phyloP scores from a whole-genome alignment of 129 eudicot species.

The Arctium lappa region DNA sequence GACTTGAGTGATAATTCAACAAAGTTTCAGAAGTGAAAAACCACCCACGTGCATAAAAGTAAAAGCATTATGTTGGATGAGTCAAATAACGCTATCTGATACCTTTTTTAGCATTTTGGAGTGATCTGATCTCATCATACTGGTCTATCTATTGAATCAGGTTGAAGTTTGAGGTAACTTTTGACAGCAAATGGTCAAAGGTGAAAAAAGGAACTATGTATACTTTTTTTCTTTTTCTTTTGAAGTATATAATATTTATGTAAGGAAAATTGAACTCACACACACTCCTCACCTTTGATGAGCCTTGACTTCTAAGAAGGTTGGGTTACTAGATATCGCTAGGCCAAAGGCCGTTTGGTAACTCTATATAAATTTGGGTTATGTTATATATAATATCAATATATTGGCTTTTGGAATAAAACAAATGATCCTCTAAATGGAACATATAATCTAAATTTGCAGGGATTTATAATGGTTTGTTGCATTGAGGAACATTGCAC shows the following conservation, averaged over 20 bases:
- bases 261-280: not conserved
- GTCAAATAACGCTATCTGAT: slow-evolving; percentile 38
- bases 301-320: not conserved
- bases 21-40: slow-evolving; percentile 38
- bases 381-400: not conserved
- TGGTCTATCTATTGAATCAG: slow-evolving; percentile 2
- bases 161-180: slow-evolving; percentile 3
- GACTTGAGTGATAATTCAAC: slow-evolving; percentile 7
- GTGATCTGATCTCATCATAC: slow-evolving; percentile 27
- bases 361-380: not conserved
- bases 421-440: not conserved
- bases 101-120: slow-evolving; percentile 15
- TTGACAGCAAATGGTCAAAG: not conserved
- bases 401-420: not conserved
- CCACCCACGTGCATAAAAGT: slow-evolving; percentile 32
- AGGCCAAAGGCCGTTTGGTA: not conserved
- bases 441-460: not conserved
- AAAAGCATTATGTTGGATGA: slow-evolving; percentile 25
- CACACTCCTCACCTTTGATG: not conserved
- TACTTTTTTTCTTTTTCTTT: not conserved
- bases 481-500: not conserved
- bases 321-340: not conserved
- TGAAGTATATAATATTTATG: not conserved
- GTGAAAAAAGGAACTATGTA: not conserved
- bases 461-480: not conserved